These are phyloP conservation scores for Capsella bursapastoris DNA, from an alignment of 345 rosid species.

Conservation along the genomic window DNA sequence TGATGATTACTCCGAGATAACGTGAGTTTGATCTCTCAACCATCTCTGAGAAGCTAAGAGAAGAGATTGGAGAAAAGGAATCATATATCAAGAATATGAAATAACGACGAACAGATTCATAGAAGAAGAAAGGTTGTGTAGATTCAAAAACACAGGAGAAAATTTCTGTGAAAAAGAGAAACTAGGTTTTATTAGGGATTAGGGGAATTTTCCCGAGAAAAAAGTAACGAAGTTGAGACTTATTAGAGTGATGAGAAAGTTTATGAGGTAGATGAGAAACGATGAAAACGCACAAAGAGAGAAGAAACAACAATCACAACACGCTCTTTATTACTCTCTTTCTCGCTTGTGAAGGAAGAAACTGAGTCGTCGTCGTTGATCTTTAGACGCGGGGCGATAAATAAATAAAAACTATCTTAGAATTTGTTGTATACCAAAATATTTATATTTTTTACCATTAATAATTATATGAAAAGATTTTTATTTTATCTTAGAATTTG, in stretches of 20 bases:
- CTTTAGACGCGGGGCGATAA: conserved; percentile 48
- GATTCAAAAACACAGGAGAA: conserved; percentile 22
- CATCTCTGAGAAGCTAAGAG: conserved; percentile 48
- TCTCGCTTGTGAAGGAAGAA: conserved; percentile 41
- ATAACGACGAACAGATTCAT: not conserved
- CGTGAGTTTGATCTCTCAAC: conserved; percentile 57
- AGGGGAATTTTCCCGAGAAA: not conserved
- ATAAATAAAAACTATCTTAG: conserved; percentile 17
- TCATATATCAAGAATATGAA: conserved; percentile 32
- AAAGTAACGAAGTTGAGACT: not conserved
- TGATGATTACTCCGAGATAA: conserved; percentile 38
- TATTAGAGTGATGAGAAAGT: conserved; percentile 14
- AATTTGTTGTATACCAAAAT: not conserved
- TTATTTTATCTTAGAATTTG: not conserved
- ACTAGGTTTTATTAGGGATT: not conserved
- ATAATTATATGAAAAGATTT: too few species aligned
- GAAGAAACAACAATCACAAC: conserved; percentile 15
- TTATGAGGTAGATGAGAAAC: conserved; percentile 45
- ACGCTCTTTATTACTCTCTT: conserved; percentile 19
- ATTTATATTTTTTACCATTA: not conserved
- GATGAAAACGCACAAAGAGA: conserved; percentile 38
- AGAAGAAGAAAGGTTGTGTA: conserved; percentile 24
- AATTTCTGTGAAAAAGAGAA: not conserved
- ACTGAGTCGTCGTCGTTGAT: conserved; percentile 47
- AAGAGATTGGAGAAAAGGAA: conserved; percentile 27